These are phyloP conservation scores for Dictyostelium gargantuum DNA, from an alignment of 208 protist genomes.

Conservation along the genomic window DNA sequence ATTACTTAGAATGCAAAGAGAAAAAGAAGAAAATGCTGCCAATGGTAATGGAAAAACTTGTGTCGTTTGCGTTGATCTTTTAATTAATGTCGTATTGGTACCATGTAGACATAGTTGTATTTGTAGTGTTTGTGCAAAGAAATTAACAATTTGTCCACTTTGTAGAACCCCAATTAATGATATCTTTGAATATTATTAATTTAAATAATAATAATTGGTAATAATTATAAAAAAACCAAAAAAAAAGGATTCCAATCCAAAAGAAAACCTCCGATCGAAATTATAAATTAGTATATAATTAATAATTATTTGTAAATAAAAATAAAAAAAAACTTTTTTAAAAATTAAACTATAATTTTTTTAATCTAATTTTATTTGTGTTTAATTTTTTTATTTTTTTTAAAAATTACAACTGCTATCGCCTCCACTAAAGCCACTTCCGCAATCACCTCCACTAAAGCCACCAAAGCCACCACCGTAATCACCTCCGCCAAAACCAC, in stretches of 20 bases:
- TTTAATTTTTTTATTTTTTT: too few relatives aligned
- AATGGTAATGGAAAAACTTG: background rate
- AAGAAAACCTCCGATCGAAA: too few relatives aligned
- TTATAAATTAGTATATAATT: too few relatives aligned
- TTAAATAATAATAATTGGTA: too few relatives aligned
- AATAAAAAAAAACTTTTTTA: too few relatives aligned
- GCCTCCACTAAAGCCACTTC: too few relatives aligned
- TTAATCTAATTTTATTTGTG: too few relatives aligned
- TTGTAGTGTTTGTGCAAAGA: background rate
- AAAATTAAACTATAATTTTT: too few relatives aligned
- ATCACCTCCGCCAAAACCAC: background rate
- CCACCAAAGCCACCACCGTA: background rate
- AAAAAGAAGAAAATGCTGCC: background rate
- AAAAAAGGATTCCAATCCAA: too few relatives aligned
- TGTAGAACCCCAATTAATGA: constrained; percentile 26
- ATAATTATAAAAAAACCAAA: too few relatives aligned
- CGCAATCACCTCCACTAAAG: background rate
- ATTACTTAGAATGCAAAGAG: background rate
- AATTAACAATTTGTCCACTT: constrained; percentile 11
- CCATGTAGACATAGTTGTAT: constrained; percentile 54
- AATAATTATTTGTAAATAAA: too few relatives aligned
- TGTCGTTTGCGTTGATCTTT: background rate
- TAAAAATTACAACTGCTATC: too few relatives aligned
- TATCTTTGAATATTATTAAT: constrained; percentile 25
- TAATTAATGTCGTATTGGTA: constrained; percentile 5